Base-by-base conservation (phyloP, 257 asterid genomes). In the Agastache rugosa region DNA sequence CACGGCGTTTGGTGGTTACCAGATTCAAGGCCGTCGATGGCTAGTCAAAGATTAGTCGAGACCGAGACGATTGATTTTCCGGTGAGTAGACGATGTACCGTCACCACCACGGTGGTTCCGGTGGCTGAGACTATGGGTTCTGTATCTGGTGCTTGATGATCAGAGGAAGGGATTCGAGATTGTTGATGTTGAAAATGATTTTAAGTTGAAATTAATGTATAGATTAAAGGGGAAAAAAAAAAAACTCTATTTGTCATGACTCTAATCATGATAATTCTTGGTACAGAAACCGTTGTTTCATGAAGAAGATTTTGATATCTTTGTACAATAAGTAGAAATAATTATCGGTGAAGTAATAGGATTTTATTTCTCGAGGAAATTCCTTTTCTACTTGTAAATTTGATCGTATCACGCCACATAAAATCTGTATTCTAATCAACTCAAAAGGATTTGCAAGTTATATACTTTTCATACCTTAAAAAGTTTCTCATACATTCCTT, bases 21-120 rank as follows among this genome's bases (percentile, higher is more conserved):
- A 85, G 78, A 87, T 91, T 77, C 89, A 77, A 39, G 98, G 98
- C 64, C 85, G 89, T 45, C 85, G 98, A 78, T 93, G 98, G 97
- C 89, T 93, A 37, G 77, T 84, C 72, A 93, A 85, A 77, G 98
- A 93, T 11, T 91, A 91, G 85, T 35, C 0, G 3, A 11, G 31
- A 34, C n/a, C n/a, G 22, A 10, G 10, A 45, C 22, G 7, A 45
- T 48, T 48, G 1, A 37, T 58, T 35, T 71, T 69, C 11, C 11
- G 12, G 56, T 72, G 17, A 66, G 44, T 16, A 8, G 37, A 78
- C 34, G 27, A 66, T 2, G 45, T 31, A 39, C 23, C 20, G 14
- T 22, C 62, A 31, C 72, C 67, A 4, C 1, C 6, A 10, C 17
- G 54, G 64, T 23, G 67, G 69, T 16, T 67, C 17, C 35, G 19